These are phyloP conservation scores for Neurospora tetraspora DNA, from an alignment of 495 filamentous ascomycete species.

Conservation along the genomic window DNA sequence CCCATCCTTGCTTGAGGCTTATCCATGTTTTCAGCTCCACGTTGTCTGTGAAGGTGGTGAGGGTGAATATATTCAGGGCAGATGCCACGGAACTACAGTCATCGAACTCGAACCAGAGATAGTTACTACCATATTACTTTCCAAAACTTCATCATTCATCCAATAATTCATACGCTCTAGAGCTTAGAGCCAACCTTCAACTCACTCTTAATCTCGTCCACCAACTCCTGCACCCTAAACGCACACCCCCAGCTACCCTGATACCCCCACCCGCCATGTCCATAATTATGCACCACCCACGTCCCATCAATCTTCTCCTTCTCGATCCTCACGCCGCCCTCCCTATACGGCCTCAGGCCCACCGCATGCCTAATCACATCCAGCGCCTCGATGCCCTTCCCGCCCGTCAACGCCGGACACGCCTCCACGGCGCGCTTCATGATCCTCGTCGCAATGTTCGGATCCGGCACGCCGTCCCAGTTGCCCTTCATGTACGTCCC, in stretches of 20 bases:
- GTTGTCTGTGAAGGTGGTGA: no score
- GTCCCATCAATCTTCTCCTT: constrained; percentile 62
- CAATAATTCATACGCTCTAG: background rate
- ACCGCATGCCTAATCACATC: constrained; percentile 85
- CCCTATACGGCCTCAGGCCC: constrained; percentile 68
- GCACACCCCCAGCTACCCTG: constrained; percentile 84
- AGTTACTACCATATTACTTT: background rate
- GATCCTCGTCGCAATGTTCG: constrained; percentile 71
- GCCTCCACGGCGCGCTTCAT: constrained; percentile 74
- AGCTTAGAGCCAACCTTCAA: constrained; percentile 8
- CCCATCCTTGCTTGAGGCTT: no score
- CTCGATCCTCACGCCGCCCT: constrained; percentile 72
- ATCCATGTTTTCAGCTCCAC: no score
- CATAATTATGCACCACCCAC: constrained; percentile 89
- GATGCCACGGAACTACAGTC: no score
- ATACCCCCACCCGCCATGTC: constrained; percentile 89
- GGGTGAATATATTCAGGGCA: no score
- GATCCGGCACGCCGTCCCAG: constrained; percentile 77
- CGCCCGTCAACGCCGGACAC: constrained; percentile 62
- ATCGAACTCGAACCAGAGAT: background rate
- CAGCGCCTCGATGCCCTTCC: constrained; percentile 68
- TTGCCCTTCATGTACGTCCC: constrained; percentile 76
- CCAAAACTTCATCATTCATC: background rate
- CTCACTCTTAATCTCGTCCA: constrained; percentile 42
- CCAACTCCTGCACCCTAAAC: constrained; percentile 55